Evolutionary conservation across 2,329 filamentous ascomycete genomes (phyloP).

Genomic region (Penicillium sp.): DNA sequence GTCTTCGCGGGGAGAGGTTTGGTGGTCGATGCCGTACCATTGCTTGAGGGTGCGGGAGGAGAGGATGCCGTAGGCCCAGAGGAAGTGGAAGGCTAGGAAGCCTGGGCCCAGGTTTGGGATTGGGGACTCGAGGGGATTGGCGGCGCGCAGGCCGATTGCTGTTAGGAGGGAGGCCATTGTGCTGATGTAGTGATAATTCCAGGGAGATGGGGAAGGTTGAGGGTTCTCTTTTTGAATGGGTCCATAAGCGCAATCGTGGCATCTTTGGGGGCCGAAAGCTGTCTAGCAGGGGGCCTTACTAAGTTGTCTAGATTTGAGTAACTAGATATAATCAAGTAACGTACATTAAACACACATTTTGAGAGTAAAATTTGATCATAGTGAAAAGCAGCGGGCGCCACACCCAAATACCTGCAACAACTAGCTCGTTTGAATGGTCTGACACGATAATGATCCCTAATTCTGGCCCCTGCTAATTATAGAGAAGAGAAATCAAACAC

Average conservation of each 20-base stretch:
- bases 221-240: neutral
- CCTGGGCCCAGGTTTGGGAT: conserved; percentile 24
- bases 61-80: conserved; percentile 49
- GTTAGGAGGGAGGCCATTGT: conserved; percentile 28
- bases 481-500: neutral
- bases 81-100: conserved; percentile 36
- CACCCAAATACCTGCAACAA: neutral
- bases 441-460: neutral
- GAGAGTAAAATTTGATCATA: too few relatives aligned
- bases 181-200: neutral
- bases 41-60: conserved; percentile 49
- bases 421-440: neutral
- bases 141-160: conserved; percentile 21
- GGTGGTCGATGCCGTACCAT: conserved; percentile 50
- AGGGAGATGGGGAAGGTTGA: neutral
- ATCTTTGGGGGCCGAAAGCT: neutral
- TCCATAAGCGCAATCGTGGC: neutral
- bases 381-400: too few relatives aligned
- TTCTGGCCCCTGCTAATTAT: neutral
- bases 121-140: conserved; percentile 1
- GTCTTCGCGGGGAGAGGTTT: conserved; percentile 50
- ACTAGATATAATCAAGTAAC: too few relatives aligned
- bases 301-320: too few relatives aligned
- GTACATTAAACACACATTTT: too few relatives aligned
- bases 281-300: neutral